These are phyloP conservation scores for Prillingera fragicola DNA, from an alignment of 1,284 basidiomycete genomes.

Conservation along the genomic window DNA sequence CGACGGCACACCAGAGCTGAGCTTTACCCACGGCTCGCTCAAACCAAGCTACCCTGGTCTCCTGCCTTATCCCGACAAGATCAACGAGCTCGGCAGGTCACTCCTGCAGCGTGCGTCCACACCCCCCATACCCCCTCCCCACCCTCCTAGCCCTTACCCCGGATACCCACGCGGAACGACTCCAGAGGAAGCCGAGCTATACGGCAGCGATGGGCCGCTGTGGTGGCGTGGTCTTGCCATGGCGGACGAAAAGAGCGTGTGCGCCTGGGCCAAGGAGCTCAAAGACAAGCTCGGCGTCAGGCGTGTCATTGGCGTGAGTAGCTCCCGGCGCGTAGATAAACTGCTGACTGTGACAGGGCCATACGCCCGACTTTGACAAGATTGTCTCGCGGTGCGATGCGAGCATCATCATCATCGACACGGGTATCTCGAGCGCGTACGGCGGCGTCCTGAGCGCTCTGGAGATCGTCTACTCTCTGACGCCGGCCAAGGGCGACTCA, in stretches of 20 bases:
- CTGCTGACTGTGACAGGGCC: constrained; percentile 52
- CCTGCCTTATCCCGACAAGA: constrained; percentile 69
- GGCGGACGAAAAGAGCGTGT: constrained; percentile 54
- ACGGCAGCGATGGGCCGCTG: constrained; percentile 68
- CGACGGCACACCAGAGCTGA: constrained; percentile 62
- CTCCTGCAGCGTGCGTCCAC: constrained; percentile 59
- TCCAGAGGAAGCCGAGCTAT: constrained; percentile 62
- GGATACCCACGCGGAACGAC: constrained; percentile 66
- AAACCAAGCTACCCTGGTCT: constrained; percentile 66
- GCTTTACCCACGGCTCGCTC: constrained; percentile 83
- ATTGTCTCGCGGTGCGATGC: constrained; percentile 78
- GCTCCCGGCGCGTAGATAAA: neutral
- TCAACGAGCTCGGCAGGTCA: constrained; percentile 65
- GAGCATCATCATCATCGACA: constrained; percentile 84
- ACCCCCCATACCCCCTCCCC: constrained; percentile 61
- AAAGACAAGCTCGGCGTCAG: constrained; percentile 67
- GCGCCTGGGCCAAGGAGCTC: constrained; percentile 63
- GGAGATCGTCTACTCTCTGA: constrained; percentile 73
- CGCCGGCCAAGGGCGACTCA: constrained; percentile 1
- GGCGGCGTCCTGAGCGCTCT: constrained; percentile 83
- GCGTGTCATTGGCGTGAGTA: constrained; percentile 66
- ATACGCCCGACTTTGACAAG: constrained; percentile 81
- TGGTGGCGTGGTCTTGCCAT: constrained; percentile 84
- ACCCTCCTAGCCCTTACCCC: constrained; percentile 72
- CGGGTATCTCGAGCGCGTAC: constrained; percentile 88